Percentiles rank a stretch among this genome's conserved stretches.
Evolutionary conservation across 176 grass and related monocot genomes (phyloP).

Genomic region (Dendrocalamus sinicus): DNA sequence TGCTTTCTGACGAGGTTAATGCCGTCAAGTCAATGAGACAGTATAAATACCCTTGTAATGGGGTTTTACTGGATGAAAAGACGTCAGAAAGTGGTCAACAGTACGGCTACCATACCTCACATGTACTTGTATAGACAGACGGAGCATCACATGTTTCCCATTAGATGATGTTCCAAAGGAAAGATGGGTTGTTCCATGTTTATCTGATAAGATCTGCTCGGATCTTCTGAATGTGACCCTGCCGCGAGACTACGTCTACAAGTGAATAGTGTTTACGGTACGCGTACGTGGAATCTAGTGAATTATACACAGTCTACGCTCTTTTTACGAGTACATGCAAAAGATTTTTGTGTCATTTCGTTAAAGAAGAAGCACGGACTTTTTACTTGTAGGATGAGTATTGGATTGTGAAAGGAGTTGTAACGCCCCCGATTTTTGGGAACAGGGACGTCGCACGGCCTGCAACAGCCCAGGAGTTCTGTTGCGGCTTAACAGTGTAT

Average conservation of each 20-base stretch:
- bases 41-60: neutral
- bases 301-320: too few species aligned
- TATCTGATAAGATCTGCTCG: slow-evolving; percentile 7
- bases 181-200: neutral
- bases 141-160: slow-evolving; percentile 21
- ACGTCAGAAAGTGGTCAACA: neutral
- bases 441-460: too few species aligned
- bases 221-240: slow-evolving; percentile 6
- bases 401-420: too few species aligned
- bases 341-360: too few species aligned
- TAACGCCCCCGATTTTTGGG: too few species aligned
- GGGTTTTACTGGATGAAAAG: neutral
- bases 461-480: too few species aligned
- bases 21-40: neutral
- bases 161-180: neutral
- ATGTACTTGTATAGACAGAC: neutral
- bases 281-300: neutral
- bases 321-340: too few species aligned
- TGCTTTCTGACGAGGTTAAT: neutral
- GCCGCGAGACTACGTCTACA: too few species aligned
- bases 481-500: too few species aligned
- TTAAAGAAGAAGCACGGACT: too few species aligned
- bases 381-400: too few species aligned
- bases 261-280: neutral
- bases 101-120: too few species aligned